Conservation (phyloP, 1,284 basidiomycete species). For the Sporisorium exsertum region DNA sequence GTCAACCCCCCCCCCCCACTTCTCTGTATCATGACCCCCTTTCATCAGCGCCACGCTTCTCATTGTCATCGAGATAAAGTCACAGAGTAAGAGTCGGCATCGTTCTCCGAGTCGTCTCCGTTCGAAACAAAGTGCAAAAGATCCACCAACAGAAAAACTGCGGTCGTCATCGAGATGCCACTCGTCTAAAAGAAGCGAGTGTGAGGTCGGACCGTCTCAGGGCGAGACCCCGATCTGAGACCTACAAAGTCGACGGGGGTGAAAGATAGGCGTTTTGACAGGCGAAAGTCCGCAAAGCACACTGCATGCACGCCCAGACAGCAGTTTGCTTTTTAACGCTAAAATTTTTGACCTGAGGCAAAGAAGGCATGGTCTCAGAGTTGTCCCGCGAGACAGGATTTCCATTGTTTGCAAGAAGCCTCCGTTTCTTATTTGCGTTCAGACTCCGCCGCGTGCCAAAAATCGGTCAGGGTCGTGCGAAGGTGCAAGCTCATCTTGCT, state of each 20-base stretch:
- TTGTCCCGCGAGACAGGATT: background rate
- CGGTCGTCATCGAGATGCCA: too few relatives aligned
- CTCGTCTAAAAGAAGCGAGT: background rate
- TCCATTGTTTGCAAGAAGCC: background rate
- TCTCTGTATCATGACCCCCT: background rate
- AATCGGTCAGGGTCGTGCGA: background rate
- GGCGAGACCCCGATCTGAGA: background rate
- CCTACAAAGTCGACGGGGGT: background rate
- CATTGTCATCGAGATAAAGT: background rate
- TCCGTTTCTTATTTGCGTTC: background rate
- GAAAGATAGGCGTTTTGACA: background rate
- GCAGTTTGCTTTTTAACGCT: background rate
- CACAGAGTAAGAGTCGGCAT: background rate
- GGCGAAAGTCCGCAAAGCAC: background rate
- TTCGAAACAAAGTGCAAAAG: background rate
- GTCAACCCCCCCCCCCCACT: background rate
- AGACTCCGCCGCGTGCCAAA: background rate
- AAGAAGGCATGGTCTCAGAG: too few relatives aligned
- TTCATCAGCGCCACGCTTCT: background rate
- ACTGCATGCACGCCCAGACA: background rate
- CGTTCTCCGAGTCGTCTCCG: background rate
- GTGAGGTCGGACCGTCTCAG: background rate
- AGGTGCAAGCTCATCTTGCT: constrained; percentile 2
- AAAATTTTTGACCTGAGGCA: too few relatives aligned
- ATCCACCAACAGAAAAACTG: background rate